A percentile compares a stretch with the other conserved stretches of the same genome.
phyloP scores from a whole-genome alignment of 1,284 basidiomycete species.

The Sphagnurus paluster region DNA sequence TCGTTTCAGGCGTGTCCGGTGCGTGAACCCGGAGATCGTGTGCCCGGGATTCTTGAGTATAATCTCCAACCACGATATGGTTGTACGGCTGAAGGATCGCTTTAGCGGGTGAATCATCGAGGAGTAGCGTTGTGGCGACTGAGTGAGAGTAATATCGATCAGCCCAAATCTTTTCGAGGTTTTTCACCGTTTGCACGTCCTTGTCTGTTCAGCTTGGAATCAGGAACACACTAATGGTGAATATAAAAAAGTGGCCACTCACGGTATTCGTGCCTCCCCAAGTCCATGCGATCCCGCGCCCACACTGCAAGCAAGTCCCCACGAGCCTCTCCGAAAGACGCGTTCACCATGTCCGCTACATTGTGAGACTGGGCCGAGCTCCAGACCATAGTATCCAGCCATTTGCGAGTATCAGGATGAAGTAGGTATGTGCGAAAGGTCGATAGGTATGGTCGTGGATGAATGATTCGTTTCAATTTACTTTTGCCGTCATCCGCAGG shows the following conservation, averaged over 20 bases:
- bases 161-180: slow-evolving; percentile 74
- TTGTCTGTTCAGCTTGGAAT: slow-evolving; percentile 39
- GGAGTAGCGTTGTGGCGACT: slow-evolving; percentile 71
- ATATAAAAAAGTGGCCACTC: slow-evolving; percentile 27
- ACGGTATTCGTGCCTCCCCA: slow-evolving; percentile 66
- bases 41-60: slow-evolving; percentile 45
- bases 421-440: slow-evolving; percentile 68
- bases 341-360: slow-evolving; percentile 71
- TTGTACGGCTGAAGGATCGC: slow-evolving; percentile 82
- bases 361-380: slow-evolving; percentile 82
- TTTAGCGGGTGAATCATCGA: slow-evolving; percentile 81
- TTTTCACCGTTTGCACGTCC: slow-evolving; percentile 74
- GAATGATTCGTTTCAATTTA: background rate
- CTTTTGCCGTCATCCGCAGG: background rate
- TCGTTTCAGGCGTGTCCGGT: background rate
- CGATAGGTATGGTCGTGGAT: slow-evolving; percentile 69
- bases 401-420: slow-evolving; percentile 49
- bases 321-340: slow-evolving; percentile 49
- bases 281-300: slow-evolving; percentile 77
- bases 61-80: slow-evolving; percentile 74
- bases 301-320: slow-evolving; percentile 63
- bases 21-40: slow-evolving; percentile 22
- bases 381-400: slow-evolving; percentile 87
- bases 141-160: slow-evolving; percentile 44
- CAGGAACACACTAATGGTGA: background rate